Evolutionary conservation across 192 early-diverging fungal species (phyloP).

Genomic region (Rhizoclosmatium sp.): DNA sequence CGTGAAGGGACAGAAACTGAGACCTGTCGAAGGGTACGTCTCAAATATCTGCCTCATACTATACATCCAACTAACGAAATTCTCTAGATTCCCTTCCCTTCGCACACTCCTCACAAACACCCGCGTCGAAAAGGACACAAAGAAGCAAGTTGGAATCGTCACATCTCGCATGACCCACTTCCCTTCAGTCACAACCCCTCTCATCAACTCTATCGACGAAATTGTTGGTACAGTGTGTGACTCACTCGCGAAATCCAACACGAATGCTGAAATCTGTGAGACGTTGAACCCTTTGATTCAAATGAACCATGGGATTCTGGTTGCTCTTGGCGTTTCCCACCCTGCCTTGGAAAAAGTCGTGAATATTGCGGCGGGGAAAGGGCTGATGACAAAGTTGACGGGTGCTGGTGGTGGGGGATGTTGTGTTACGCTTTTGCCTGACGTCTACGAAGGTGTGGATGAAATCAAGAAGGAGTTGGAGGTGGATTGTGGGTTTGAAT

Average conservation of each 20-base stretch:
- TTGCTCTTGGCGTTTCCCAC: conserved; percentile 85
- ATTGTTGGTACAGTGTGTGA: conserved; percentile 15
- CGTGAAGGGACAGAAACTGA: conserved; percentile 63
- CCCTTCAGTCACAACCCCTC: conserved; percentile 45
- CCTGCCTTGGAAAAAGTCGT: conserved; percentile 81
- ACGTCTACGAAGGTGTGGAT: conserved; percentile 47
- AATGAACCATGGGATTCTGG: conserved; percentile 85
- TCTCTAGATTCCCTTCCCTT: conserved; percentile 65
- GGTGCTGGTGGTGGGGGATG: conserved; percentile 99
- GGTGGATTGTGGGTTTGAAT: conserved; percentile 66
- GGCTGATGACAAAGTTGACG: conserved; percentile 87
- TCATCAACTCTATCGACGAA: conserved; percentile 23
- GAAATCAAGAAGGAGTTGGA: conserved; percentile 57
- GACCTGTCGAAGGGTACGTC: conserved; percentile 56
- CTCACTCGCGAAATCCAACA: background rate
- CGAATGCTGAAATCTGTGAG: background rate
- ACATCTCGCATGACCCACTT: conserved; percentile 58
- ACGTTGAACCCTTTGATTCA: conserved; percentile 68
- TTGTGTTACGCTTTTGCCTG: conserved; percentile 70
- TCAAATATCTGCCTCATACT: background rate
- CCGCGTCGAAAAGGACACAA: conserved; percentile 87
- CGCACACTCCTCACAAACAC: conserved; percentile 91
- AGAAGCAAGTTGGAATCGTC: conserved; percentile 73
- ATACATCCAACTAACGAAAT: conserved; percentile 13
- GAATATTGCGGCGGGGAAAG: conserved; percentile 63